Evolutionary conservation across 257 asterid genomes (phyloP), one percentile per base, ranked within the genome.

Genomic region (Solanum peruvianum): DNA sequence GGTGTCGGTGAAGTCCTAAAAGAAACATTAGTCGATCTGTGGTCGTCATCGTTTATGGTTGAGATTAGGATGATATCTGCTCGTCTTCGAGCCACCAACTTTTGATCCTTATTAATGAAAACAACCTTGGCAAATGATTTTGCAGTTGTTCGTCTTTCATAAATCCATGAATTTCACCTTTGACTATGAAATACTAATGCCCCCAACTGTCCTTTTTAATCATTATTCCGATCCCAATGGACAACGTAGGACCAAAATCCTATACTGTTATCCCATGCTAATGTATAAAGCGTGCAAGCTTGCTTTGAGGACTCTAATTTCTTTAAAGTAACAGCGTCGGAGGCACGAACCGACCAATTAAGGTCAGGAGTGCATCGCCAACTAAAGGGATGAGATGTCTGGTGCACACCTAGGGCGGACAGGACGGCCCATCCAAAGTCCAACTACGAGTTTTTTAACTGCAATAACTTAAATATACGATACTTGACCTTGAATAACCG

Each of bases 11-110:
- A 14, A 16, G 92, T 91, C 93, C 88, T 91, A 89, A 91, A 89
- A 89, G 91, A 91, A 91, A 90, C 91, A 91, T 91, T 90, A 86
- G 91, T 84, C 88, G 91, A 91, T 89, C 91, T 91, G 88, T 90
- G 90, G 90, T 87, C 89, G 85, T 72, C 90, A 89, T 91, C 89
- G 1, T 77, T 77, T 77, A 77, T 77, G 87, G 85, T 81, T 13
- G 6, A 67, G 73, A 67, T 21, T 67, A 25, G 37, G 37, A 67
- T 0, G 5, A 0, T 67, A 67, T 13, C 2, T 13, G 11, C 27
- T 67, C 73, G 0, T 25, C 20, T 27, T 66, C 0, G 73, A 66
- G 21, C 11, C 21, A 10, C 73, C 20, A 27, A 25, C 11, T 2
- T 66, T 27, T 0, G 1, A 6, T 13, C 21, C 13, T 66, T 10